Base-by-base conservation (phyloP, 768 basidiomycete species). In the Boletus vinaceobasis region DNA sequence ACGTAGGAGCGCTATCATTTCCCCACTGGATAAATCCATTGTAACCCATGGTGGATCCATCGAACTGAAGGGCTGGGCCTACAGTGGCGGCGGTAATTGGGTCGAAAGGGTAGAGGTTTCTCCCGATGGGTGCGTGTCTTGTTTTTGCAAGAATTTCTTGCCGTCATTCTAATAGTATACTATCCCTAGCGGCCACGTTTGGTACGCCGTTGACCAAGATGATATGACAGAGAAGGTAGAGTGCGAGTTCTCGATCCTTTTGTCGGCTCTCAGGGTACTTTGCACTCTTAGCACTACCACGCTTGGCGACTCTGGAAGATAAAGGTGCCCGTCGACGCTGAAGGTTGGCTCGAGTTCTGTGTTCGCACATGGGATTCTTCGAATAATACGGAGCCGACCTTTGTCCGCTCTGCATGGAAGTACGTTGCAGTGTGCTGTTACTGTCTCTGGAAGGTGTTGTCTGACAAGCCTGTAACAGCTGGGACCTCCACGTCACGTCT, bases 281-380 rank as follows among this genome's bases (percentile, higher is more conserved):
- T n/a, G 43, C 17, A 27, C 27, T n/a, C 10, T 23, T 27, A 80
- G 77, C 77, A 81, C 58, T 83, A 81, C 60, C 73, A 80, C 50
- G 79, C 80, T 1, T 82, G 78, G 79, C 65, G 81, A 43, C 70
- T 82, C 15, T 82, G 80, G 81, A 76, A 73, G 56, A 76, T 80
- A 40, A 72, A 76, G 13, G 50, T 82, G 0, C 80, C 79, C 6
- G 76, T 81, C 37, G 77, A 79, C 39, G 80, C 79, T 5, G 79
- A 83, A 58, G 80, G 80, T 6, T 82, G 80, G 79, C 72, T 81
- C 36, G 80, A 82, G 58, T 77, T 82, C 68, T 78, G 77, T 52
- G 79, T 78, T 21, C 76, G 80, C 46, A 76, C 77, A 0, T 83
- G 81, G 80, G 80, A 82, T 58, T 79, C 78, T n/a, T 78, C 79